These are phyloP conservation scores for Arxiozyma telluris DNA, from an alignment of 1,139 yeast genomes.

Conservation along the genomic window DNA sequence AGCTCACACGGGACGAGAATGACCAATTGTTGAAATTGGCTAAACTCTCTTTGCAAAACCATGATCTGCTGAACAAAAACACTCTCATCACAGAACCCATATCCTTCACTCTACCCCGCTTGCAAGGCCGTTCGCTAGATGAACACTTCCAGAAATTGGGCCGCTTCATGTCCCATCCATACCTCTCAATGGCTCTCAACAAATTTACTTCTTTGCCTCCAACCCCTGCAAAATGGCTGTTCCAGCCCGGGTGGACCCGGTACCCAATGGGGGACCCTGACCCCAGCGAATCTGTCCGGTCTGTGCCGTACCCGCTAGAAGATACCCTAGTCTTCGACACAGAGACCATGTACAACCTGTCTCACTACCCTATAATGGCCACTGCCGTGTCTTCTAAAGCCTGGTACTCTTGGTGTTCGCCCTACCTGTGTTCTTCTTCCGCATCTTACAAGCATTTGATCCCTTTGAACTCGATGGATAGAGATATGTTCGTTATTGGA, in stretches of 20 bases:
- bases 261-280: slow-evolving; percentile 58
- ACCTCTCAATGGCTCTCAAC: slow-evolving; percentile 39
- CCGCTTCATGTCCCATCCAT: slow-evolving; percentile 49
- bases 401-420: slow-evolving; percentile 96
- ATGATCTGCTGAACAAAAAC: slow-evolving; percentile 69
- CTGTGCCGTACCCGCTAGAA: slow-evolving; percentile 60
- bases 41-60: slow-evolving; percentile 48
- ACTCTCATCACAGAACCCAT: slow-evolving; percentile 62
- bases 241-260: slow-evolving; percentile 74
- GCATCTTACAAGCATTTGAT: slow-evolving; percentile 46
- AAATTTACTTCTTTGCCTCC: slow-evolving; percentile 40
- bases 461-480: slow-evolving; percentile 44
- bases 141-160: slow-evolving; percentile 83
- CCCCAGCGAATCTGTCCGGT: slow-evolving; percentile 6
- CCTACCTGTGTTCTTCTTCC: slow-evolving; percentile 42
- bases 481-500: slow-evolving; percentile 63
- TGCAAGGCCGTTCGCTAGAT: slow-evolving; percentile 64
- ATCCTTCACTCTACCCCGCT: slow-evolving; percentile 51
- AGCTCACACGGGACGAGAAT: slow-evolving; percentile 21
- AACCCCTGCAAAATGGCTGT: slow-evolving; percentile 47
- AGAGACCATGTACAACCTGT: slow-evolving; percentile 70
- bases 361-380: slow-evolving; percentile 73
- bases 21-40: slow-evolving; percentile 46
- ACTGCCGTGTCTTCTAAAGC: slow-evolving; percentile 70
- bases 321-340: slow-evolving; percentile 75